Conservation (phyloP, 352 stramenopile genomes). For the Thraustochytrium striatum region DNA sequence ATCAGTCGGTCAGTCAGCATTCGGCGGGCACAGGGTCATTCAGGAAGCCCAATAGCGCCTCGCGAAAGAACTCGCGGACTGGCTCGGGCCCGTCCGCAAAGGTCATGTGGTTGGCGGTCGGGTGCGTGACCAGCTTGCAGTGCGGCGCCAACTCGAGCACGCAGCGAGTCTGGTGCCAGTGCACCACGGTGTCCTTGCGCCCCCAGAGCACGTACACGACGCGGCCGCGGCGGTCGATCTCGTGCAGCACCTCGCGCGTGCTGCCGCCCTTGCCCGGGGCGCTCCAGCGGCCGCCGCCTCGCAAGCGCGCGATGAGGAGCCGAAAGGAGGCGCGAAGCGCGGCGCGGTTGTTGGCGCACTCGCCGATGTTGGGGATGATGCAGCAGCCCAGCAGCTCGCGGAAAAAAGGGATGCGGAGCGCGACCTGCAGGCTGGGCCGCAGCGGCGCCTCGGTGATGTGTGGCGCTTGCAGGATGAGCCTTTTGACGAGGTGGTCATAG, state of each 20-base stretch:
- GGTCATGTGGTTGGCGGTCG: slow-evolving; percentile 20
- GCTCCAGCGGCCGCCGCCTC: slow-evolving; percentile 13
- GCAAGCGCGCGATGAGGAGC: neutral
- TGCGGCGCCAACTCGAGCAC: slow-evolving; percentile 9
- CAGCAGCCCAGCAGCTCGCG: neutral
- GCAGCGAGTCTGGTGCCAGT: neutral
- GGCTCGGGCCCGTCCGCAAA: slow-evolving; percentile 13
- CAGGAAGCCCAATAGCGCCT: neutral
- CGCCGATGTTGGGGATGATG: slow-evolving; percentile 33
- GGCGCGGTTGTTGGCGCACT: neutral
- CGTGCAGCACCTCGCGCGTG: slow-evolving; percentile 32
- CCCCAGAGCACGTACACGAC: slow-evolving; percentile 41
- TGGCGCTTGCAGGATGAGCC: slow-evolving; percentile 29
- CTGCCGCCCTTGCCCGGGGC: neutral
- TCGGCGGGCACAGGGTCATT: too few relatives aligned
- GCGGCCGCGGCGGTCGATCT: neutral
- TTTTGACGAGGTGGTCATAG: slow-evolving; percentile 12
- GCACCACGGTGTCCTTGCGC: slow-evolving; percentile 1
- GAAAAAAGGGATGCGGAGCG: slow-evolving; percentile 38
- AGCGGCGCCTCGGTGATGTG: slow-evolving; percentile 37
- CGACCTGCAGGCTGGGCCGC: slow-evolving; percentile 20
- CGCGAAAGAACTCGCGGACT: slow-evolving; percentile 22
- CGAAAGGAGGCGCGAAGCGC: slow-evolving; percentile 29
- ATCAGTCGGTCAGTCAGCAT: too few relatives aligned
- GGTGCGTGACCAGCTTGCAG: slow-evolving; percentile 19